Conservation (phyloP, 345 rosid species). For the Citrus trifoliata region DNA sequence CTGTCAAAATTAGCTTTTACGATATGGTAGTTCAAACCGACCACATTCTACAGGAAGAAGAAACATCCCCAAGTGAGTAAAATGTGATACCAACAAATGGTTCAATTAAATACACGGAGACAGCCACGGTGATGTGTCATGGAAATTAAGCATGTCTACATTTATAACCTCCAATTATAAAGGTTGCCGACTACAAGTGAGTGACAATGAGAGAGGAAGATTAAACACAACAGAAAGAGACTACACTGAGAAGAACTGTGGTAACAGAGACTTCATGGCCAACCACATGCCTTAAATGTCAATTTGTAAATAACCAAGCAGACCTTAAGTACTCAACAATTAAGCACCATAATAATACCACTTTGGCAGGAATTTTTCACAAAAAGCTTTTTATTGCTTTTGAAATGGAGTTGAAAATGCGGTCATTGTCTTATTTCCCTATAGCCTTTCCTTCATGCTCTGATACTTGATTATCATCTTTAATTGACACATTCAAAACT, state of each 20-base stretch:
- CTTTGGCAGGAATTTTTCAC: neutral
- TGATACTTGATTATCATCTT: neutral
- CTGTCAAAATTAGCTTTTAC: neutral
- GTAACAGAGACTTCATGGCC: slow-evolving; percentile 13
- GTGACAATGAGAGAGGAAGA: slow-evolving; percentile 7
- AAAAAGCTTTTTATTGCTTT: neutral
- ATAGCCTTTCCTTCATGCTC: neutral
- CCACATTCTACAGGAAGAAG: neutral
- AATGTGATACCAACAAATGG: neutral
- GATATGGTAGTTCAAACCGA: neutral
- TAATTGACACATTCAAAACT: neutral
- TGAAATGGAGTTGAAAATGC: neutral
- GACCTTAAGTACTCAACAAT: neutral
- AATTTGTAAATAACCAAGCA: neutral
- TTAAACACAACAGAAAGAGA: slow-evolving; percentile 5
- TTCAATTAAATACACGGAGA: slow-evolving; percentile 2
- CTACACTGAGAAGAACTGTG: slow-evolving; percentile 1
- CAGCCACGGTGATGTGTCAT: neutral
- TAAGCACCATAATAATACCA: neutral
- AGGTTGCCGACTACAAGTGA: neutral
- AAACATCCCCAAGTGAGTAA: neutral
- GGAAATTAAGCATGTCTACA: neutral
- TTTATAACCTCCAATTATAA: neutral
- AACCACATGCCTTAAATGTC: neutral
- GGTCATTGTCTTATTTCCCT: neutral